Evolutionary conservation across 352 stramenopile species (phyloP).

Genomic region (Globisporangium ultimum): DNA sequence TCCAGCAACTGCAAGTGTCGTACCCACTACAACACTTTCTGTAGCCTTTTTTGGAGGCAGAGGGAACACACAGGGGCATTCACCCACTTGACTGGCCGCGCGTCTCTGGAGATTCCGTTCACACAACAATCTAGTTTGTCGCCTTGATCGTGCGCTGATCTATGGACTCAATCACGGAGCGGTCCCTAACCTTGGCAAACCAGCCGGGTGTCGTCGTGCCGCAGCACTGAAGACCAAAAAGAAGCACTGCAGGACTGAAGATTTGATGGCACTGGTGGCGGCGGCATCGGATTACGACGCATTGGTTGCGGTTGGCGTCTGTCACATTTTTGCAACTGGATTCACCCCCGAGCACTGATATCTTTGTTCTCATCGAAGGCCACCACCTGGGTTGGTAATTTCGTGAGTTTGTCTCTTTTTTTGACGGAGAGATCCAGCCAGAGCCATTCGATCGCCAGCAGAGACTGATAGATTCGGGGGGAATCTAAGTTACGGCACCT

Average conservation of each 20-base stretch:
- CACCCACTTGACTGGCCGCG: neutral
- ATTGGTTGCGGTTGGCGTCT: neutral
- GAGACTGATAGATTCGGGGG: no score
- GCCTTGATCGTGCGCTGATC: no score
- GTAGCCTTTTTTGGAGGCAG: neutral
- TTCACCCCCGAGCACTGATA: neutral
- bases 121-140: no score
- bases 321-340: slow-evolving; percentile 1
- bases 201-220: no score
- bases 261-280: neutral
- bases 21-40: neutral
- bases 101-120: neutral
- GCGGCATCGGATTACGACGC: neutral
- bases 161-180: no score
- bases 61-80: neutral
- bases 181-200: no score
- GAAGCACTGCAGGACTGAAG: no score
- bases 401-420: neutral
- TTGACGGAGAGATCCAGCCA: neutral
- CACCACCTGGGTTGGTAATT: neutral
- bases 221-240: no score
- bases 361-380: neutral
- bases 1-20: neutral
- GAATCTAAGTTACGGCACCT: no score
- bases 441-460: no score